Base-by-base conservation (phyloP, 768 basidiomycete species). In the Collybia nuda region DNA sequence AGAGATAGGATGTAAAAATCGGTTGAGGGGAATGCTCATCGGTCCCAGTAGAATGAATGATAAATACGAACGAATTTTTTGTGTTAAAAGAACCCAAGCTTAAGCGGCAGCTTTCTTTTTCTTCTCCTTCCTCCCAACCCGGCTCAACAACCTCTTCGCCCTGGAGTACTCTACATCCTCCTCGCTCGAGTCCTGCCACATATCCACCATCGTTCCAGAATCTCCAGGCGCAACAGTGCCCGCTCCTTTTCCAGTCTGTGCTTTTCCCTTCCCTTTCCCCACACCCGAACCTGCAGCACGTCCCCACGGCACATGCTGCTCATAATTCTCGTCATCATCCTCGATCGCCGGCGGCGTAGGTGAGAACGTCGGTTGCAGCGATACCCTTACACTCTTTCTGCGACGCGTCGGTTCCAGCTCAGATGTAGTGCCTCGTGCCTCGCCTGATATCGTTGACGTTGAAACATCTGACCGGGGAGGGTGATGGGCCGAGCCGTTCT, bases 161-260 rank as follows among this genome's bases (percentile, higher is more conserved):
- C 60, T 71, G 47, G 69, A 58, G 68, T 91, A 90, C 62, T 75
- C 83, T 52, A 77, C 83, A 60, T 88, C 86, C 56, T 89, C 85
- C 44, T 86, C 86, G 58, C 85, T 85, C 57, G 88, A 88, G 58
- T 92, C 86, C 52, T 77, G 76, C 90, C 88, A 90, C 53, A 82
- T 61, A 54, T 82, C 80, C 18, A 55, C 18, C 15, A 47, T 54
- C 7, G 47, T 56, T 44, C 39, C 32, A 5, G 14, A n/a, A n/a
- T n/a, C n/a, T n/a, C n/a, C n/a, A 9, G 32, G 6, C 32, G 12
- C 32, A 11, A 5, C 32, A 11, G 32, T 5, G 47, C 17, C 28
- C 44, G 58, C 56, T 56, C 61, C 61, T 24, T 3, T 32, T 37
- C 26, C 40, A 39, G 24, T 58, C 42, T 44, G 26, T 44, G 21